Conservation (phyloP, 1,139 yeast genomes). For the Nadsonia commutata region DNA sequence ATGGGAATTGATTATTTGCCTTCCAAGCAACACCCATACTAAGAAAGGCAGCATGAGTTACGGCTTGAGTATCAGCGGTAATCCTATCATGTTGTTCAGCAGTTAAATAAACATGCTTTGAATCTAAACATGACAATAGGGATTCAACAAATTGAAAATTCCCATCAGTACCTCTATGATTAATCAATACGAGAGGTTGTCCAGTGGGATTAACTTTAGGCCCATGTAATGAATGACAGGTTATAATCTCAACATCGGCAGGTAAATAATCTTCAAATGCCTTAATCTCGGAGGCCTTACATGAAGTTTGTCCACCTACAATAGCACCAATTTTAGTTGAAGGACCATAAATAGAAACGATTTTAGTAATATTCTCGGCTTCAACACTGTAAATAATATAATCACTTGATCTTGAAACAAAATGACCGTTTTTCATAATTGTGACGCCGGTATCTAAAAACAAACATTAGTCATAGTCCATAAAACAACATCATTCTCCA, state of each 20-base stretch:
- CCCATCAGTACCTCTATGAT: constrained; percentile 50
- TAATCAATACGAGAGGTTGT: constrained; percentile 79
- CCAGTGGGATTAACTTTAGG: constrained; percentile 82
- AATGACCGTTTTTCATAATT: constrained; percentile 61
- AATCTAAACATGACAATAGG: constrained; percentile 55
- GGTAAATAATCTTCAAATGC: constrained; percentile 76
- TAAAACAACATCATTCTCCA: not conserved
- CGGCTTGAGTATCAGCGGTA: constrained; percentile 97
- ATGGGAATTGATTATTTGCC: constrained; percentile 69
- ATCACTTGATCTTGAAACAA: constrained; percentile 67
- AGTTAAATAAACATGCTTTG: constrained; percentile 62
- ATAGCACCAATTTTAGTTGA: constrained; percentile 76
- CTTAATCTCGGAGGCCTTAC: constrained; percentile 77
- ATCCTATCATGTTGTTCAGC: constrained; percentile 84
- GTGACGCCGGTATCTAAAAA: constrained; percentile 30
- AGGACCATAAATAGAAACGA: constrained; percentile 68
- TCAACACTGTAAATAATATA: constrained; percentile 81
- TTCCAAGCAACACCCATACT: constrained; percentile 98
- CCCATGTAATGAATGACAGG: constrained; percentile 89
- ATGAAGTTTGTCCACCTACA: constrained; percentile 97
- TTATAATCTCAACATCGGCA: constrained; percentile 61
- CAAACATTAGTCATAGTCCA: not conserved
- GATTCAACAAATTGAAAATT: constrained; percentile 46
- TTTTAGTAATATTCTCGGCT: constrained; percentile 50
- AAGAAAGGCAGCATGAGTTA: constrained; percentile 92